phyloP scores from a whole-genome alignment of 805 yeast species.

The Yamadazyma endophytica region DNA sequence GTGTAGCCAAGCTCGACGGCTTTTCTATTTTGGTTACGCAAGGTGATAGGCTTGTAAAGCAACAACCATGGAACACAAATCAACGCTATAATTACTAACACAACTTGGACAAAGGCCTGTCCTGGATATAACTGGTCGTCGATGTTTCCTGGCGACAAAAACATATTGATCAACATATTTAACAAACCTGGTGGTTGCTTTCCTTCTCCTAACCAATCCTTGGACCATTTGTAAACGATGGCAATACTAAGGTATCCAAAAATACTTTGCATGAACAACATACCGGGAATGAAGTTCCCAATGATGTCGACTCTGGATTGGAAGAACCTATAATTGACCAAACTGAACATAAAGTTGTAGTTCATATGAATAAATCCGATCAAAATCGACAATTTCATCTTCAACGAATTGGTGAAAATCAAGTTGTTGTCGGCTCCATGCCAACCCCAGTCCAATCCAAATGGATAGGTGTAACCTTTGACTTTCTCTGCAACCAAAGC shows the following conservation, averaged over 20 bases:
- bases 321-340: constrained; percentile 58
- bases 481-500: constrained; percentile 42
- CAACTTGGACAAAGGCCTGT: constrained; percentile 57
- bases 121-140: constrained; percentile 65
- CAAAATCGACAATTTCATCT: constrained; percentile 71
- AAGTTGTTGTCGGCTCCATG: constrained; percentile 75
- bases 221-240: constrained; percentile 70
- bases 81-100: constrained; percentile 54
- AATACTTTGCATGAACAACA: constrained; percentile 70
- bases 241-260: constrained; percentile 68
- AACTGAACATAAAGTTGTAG: constrained; percentile 64
- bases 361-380: constrained; percentile 78
- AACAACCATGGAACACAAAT: constrained; percentile 75
- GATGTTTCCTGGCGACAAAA: constrained; percentile 65
- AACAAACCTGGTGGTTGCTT: constrained; percentile 69
- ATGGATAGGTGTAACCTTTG: constrained; percentile 46
- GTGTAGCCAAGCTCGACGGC: constrained; percentile 34
- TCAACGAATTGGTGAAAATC: constrained; percentile 67
- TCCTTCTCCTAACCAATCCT: constrained; percentile 61
- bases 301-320: constrained; percentile 59
- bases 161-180: constrained; percentile 75
- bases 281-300: constrained; percentile 72
- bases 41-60: constrained; percentile 56
- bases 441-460: constrained; percentile 74
- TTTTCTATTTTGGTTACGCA: constrained; percentile 33